phyloP scores from a whole-genome alignment of 2,329 filamentous ascomycete species.

The Coccinonectria pachysandricola region DNA sequence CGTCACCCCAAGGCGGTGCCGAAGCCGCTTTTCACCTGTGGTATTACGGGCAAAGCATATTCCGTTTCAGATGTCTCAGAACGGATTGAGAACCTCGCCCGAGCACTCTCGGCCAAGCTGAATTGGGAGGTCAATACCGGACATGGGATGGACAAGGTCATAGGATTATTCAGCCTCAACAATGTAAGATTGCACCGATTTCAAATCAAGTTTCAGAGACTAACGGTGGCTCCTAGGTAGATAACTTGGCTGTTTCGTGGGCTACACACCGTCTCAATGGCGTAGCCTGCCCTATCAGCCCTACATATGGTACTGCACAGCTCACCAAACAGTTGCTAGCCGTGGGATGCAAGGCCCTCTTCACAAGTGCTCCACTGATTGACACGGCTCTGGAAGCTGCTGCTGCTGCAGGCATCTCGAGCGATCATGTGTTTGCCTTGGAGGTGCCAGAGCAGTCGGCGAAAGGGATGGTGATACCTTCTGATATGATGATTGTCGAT shows the following conservation, averaged over 20 bases:
- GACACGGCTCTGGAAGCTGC: conserved; percentile 54
- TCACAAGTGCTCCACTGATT: conserved; percentile 59
- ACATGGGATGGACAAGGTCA: neutral
- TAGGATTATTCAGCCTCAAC: neutral
- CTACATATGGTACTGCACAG: conserved; percentile 59
- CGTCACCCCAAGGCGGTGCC: neutral
- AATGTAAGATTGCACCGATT: neutral
- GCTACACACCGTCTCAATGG: conserved; percentile 64
- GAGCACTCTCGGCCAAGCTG: neutral
- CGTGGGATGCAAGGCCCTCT: conserved; percentile 58
- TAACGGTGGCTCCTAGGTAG: conserved; percentile 40
- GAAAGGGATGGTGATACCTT: conserved; percentile 36
- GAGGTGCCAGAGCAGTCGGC: conserved; percentile 45
- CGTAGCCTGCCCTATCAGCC: conserved; percentile 63
- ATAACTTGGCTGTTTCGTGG: conserved; percentile 66
- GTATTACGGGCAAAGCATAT: neutral
- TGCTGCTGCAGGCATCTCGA: conserved; percentile 49
- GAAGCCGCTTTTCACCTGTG: neutral
- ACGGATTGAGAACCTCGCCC: neutral
- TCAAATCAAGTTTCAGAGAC: neutral
- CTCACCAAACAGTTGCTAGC: conserved; percentile 62
- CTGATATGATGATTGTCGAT: conserved; percentile 54
- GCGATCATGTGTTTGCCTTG: conserved; percentile 56
- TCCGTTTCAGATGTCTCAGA: neutral
- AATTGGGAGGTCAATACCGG: neutral